Conservation (phyloP, 495 filamentous ascomycete species). For the Hyaloscypha hepaticicola region DNA sequence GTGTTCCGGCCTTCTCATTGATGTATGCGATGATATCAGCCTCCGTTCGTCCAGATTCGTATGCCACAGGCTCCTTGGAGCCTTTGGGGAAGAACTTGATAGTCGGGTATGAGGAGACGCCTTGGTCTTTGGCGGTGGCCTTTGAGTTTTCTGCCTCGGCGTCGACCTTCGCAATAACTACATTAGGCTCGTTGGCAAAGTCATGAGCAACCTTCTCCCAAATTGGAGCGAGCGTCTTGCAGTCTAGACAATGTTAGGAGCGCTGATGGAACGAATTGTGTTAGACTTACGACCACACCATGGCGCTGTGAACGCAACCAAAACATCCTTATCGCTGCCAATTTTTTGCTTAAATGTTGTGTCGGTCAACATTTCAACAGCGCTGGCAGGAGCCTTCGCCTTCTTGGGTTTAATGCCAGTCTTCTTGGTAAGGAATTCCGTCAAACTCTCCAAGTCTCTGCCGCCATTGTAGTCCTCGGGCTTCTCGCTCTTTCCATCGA, state of each 20-base stretch:
- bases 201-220: slow-evolving; percentile 87
- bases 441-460: slow-evolving; percentile 83
- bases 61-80: slow-evolving; percentile 67
- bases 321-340: slow-evolving; percentile 83
- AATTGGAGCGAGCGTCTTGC: slow-evolving; percentile 87
- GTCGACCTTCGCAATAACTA: slow-evolving; percentile 92
- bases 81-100: slow-evolving; percentile 98
- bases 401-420: slow-evolving; percentile 76
- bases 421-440: slow-evolving; percentile 81
- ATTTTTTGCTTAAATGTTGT: slow-evolving; percentile 70
- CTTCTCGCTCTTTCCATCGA: slow-evolving; percentile 91
- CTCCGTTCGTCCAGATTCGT: slow-evolving; percentile 78
- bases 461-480: slow-evolving; percentile 84
- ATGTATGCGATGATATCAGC: slow-evolving; percentile 75
- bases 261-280: slow-evolving; percentile 23
- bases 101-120: slow-evolving; percentile 84
- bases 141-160: slow-evolving; percentile 84
- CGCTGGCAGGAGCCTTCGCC: slow-evolving; percentile 67
- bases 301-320: slow-evolving; percentile 95
- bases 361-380: slow-evolving; percentile 79
- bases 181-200: slow-evolving; percentile 71
- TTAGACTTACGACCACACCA: slow-evolving; percentile 90
- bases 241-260: slow-evolving; percentile 62
- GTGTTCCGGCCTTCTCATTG: slow-evolving; percentile 86
- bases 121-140: slow-evolving; percentile 71